phyloP scores from a whole-genome alignment of 768 basidiomycete species.

The Podaxis pistillaris region DNA sequence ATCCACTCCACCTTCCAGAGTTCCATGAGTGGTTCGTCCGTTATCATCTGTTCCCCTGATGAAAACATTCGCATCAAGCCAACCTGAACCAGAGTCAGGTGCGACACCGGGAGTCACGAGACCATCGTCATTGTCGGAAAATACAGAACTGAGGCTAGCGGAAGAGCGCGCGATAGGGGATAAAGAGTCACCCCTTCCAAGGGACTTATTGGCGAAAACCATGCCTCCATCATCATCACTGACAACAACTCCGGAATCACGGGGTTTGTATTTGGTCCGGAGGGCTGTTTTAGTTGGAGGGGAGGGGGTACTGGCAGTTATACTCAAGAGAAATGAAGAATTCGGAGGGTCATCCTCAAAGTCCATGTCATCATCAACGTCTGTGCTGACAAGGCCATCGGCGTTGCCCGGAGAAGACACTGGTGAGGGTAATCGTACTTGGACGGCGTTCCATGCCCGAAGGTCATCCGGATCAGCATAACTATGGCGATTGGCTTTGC shows the following conservation, averaged over 20 bases:
- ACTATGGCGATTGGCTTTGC: slow-evolving; percentile 53
- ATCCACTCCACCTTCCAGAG: slow-evolving; percentile 32
- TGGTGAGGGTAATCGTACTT: slow-evolving; percentile 46
- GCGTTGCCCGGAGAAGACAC: slow-evolving; percentile 18
- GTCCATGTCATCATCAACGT: slow-evolving; percentile 53
- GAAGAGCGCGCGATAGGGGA: slow-evolving; percentile 55
- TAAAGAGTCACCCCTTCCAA: slow-evolving; percentile 23
- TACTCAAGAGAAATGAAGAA: slow-evolving; percentile 54
- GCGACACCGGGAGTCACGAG: slow-evolving; percentile 68
- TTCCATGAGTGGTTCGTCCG: slow-evolving; percentile 17
- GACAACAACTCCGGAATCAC: slow-evolving; percentile 63
- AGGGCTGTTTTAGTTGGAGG: slow-evolving; percentile 46
- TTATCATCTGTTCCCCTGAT: slow-evolving; percentile 42
- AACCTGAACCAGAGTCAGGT: slow-evolving; percentile 55
- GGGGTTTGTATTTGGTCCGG: slow-evolving; percentile 68
- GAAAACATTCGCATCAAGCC: slow-evolving; percentile 51
- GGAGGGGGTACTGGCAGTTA: slow-evolving; percentile 58
- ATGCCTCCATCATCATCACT: slow-evolving; percentile 55
- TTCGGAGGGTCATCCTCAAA: slow-evolving; percentile 46
- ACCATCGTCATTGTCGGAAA: slow-evolving; percentile 61
- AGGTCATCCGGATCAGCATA: slow-evolving; percentile 49
- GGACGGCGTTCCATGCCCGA: slow-evolving; percentile 39
- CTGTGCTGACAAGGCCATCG: slow-evolving; percentile 33
- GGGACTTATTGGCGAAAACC: slow-evolving; percentile 2
- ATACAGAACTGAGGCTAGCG: slow-evolving; percentile 60